Base-by-base conservation (phyloP, 352 stramenopile genomes). In the Phytophthora pinifolia region DNA sequence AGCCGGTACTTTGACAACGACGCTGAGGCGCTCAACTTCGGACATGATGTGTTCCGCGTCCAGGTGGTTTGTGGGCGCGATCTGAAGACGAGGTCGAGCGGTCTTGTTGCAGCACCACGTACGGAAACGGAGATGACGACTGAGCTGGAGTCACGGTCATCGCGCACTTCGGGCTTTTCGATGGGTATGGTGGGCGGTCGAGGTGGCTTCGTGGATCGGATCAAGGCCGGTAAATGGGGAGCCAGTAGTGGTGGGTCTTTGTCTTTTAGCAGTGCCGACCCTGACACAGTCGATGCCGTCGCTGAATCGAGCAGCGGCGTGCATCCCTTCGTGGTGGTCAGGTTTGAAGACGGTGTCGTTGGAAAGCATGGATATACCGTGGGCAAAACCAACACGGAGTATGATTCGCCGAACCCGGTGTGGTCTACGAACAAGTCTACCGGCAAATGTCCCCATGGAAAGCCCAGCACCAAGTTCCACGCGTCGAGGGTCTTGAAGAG, bases 321-420 rank as follows among this genome's bases (percentile, higher is more conserved):
- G 7, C 80, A 88, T 39, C 54, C 83, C 7, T 94, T 91, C 36
- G 82, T 89, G 6, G 69, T 92, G 9, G 73, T 92, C 27, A 88
- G 88, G 35, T 84, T 76, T 46, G 81, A 75, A 18, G 75, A 88
- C 22, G 66, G 71, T 36, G 57, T 74, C 14, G 62, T 54, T 51
- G 77, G 64, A 30, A 77, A 73, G 15, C 66, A 77, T 6, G 83
- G 90, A 34, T 76, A 70, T 20, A 59, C 79, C 2, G 78, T 95
- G 14, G 85, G 85, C 6, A 85, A 83, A 60, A 95, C 85, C 1
- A 95, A 95, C 57, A 95, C 85, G 0, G 85, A 95, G 54, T 95
- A 95, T 34, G 81, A 92, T 30, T 77, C 69, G 4, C 54, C 66
- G 3, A 63, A 83, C 46, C 85, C 85, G 0, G 70, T 89, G 8